Evolutionary conservation across 176 grass and related monocot species (phyloP).

Genomic region (Oropetium thomaeum): DNA sequence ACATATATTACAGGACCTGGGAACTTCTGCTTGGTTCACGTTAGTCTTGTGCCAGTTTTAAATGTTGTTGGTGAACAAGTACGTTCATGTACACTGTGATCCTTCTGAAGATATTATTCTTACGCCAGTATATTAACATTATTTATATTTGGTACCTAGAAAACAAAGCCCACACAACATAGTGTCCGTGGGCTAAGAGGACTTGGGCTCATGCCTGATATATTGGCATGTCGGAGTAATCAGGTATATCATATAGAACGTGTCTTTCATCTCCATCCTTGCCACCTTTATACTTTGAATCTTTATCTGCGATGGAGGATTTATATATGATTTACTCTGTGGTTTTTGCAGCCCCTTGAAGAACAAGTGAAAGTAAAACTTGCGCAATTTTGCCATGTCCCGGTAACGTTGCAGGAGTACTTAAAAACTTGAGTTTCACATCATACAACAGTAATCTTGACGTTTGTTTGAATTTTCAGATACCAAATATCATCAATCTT

Average conservation of each 20-base stretch:
- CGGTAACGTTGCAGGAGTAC: conserved; percentile 42
- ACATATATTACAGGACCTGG: conserved; percentile 59
- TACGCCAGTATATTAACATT: not conserved
- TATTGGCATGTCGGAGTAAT: conserved; percentile 87
- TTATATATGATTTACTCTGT: conserved; percentile 24
- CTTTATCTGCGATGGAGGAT: not conserved
- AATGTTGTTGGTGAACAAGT: conserved; percentile 98
- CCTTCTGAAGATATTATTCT: conserved; percentile 4
- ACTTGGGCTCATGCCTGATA: conserved; percentile 90
- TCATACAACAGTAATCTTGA: conserved; percentile 5
- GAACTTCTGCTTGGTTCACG: conserved; percentile 97
- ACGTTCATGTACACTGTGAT: not conserved
- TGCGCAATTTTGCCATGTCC: conserved; percentile 88
- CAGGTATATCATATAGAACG: conserved; percentile 47
- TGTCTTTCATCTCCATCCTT: conserved; percentile 3
- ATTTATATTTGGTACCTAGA: conserved; percentile 48
- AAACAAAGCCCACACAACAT: conserved; percentile 99
- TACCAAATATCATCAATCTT: conserved; percentile 74
- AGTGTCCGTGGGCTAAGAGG: conserved; percentile 90
- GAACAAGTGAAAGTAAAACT: conserved; percentile 84
- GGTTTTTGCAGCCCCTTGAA: conserved; percentile 71
- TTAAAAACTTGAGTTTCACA: not conserved
- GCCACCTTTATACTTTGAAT: not conserved
- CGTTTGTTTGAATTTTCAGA: conserved; percentile 47
- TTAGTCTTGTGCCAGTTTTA: conserved; percentile 96